Conservation (phyloP, 1,284 basidiomycete genomes). For the Pulveroboletus sp. region DNA sequence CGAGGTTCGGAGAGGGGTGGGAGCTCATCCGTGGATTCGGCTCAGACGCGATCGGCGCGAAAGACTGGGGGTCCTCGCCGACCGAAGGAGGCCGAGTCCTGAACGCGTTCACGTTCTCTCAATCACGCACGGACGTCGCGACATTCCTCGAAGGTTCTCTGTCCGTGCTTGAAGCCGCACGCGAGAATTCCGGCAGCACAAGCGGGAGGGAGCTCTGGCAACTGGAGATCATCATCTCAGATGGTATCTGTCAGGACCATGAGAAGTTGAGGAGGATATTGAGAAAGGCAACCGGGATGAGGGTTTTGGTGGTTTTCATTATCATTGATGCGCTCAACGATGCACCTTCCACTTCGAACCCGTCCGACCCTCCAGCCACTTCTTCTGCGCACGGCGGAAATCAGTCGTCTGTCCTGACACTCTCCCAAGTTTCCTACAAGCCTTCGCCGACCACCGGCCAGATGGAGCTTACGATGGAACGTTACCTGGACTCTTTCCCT, state of each 20-base stretch:
- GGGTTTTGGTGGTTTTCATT: slow-evolving; percentile 96
- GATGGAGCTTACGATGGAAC: slow-evolving; percentile 86
- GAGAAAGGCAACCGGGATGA: slow-evolving; percentile 85
- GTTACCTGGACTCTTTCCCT: slow-evolving; percentile 95
- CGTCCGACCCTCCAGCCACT: slow-evolving; percentile 8
- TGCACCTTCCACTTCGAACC: slow-evolving; percentile 23
- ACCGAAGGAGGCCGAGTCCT: slow-evolving; percentile 50
- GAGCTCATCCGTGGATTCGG: slow-evolving; percentile 89
- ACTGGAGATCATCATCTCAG: slow-evolving; percentile 96
- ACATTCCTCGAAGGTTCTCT: slow-evolving; percentile 84
- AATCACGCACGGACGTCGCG: slow-evolving; percentile 89
- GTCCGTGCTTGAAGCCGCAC: slow-evolving; percentile 69
- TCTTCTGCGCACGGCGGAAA: slow-evolving; percentile 15
- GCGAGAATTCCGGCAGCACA: slow-evolving; percentile 50
- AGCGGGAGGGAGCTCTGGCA: slow-evolving; percentile 89
- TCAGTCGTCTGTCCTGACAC: slow-evolving; percentile 84
- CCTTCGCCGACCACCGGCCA: slow-evolving; percentile 61
- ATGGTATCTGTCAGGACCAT: slow-evolving; percentile 97
- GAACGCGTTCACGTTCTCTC: slow-evolving; percentile 85
- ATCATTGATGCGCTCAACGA: slow-evolving; percentile 86
- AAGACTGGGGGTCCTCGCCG: slow-evolving; percentile 30
- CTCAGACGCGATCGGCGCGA: slow-evolving; percentile 45
- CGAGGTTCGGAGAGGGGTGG: slow-evolving; percentile 85
- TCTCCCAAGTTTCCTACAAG: slow-evolving; percentile 91
- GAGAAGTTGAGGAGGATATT: slow-evolving; percentile 78